Percentiles rank a stretch among this genome's conserved stretches.
These are phyloP conservation scores for Parsonsia alboflavescens DNA, from an alignment of 257 asterid genomes.

Conservation along the genomic window DNA sequence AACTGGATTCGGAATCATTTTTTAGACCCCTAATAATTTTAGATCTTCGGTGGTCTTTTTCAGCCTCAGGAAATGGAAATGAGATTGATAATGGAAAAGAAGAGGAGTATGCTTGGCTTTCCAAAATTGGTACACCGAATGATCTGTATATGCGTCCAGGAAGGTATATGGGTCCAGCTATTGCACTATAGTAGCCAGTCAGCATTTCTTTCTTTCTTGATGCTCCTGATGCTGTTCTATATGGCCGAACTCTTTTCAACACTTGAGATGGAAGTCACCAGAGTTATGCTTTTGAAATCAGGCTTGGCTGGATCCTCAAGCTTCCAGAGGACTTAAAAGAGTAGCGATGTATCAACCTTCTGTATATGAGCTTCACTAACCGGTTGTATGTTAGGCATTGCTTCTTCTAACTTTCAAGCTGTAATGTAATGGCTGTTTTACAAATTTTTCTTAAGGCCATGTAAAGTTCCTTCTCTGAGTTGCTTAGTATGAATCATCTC, in stretches of 20 bases:
- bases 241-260: neutral
- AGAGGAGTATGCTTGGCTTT: conserved; percentile 86
- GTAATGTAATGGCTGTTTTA: neutral
- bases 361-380: neutral
- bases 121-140: conserved; percentile 63
- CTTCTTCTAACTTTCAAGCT: neutral
- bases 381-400: neutral
- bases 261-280: neutral
- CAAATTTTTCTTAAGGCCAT: neutral
- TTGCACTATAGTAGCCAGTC: conserved; percentile 28
- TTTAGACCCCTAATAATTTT: neutral
- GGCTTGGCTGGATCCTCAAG: neutral
- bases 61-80: conserved; percentile 41
- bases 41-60: conserved; percentile 3
- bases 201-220: neutral
- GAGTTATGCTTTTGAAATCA: neutral
- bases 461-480: neutral
- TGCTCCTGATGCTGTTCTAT: neutral
- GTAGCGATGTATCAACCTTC: neutral
- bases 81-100: conserved; percentile 32
- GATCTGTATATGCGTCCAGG: conserved; percentile 67
- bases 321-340: neutral
- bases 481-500: neutral
- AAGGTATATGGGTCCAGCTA: conserved; percentile 54
- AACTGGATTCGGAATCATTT: neutral